Conservation (phyloP, 2,329 filamentous ascomycete species). For the Metarhizium humberi region DNA sequence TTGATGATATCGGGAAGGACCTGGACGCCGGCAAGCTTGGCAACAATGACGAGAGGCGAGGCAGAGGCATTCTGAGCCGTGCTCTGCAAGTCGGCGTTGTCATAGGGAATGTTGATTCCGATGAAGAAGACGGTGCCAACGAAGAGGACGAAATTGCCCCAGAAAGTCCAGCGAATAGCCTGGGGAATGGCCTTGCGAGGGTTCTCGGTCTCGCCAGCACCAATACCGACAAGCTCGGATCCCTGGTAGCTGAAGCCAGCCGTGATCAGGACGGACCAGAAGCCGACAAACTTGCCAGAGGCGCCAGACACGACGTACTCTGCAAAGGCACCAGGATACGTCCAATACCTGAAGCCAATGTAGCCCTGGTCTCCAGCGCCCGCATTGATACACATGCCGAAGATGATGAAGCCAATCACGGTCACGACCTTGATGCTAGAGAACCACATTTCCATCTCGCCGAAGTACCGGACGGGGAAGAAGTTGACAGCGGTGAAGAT, state of each 20-base stretch:
- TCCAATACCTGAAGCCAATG: constrained; percentile 66
- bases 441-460: constrained; percentile 73
- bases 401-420: constrained; percentile 66
- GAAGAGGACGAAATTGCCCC: constrained; percentile 64
- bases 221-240: constrained; percentile 67
- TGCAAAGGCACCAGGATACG: constrained; percentile 57
- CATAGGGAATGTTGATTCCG: constrained; percentile 59
- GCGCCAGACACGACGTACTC: constrained; percentile 45
- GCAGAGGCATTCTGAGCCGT: constrained; percentile 48
- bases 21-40: constrained; percentile 51
- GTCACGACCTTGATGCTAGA: constrained; percentile 69
- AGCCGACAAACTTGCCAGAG: constrained; percentile 55
- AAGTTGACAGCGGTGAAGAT: constrained; percentile 62
- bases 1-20: constrained; percentile 65
- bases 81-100: constrained; percentile 43
- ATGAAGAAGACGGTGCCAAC: constrained; percentile 59
- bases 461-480: constrained; percentile 62
- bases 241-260: constrained; percentile 66
- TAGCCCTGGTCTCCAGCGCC: constrained; percentile 62
- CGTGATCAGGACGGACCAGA: constrained; percentile 60
- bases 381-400: constrained; percentile 65
- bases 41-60: constrained; percentile 55
- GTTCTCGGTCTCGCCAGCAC: constrained; percentile 67
- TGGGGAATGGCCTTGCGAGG: constrained; percentile 62
- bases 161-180: constrained; percentile 68